A percentile compares a stretch with the other conserved stretches of the same genome.
These are phyloP conservation scores for Oxyria digyna DNA, from an alignment of 148 eudicot species.

Conservation along the genomic window DNA sequence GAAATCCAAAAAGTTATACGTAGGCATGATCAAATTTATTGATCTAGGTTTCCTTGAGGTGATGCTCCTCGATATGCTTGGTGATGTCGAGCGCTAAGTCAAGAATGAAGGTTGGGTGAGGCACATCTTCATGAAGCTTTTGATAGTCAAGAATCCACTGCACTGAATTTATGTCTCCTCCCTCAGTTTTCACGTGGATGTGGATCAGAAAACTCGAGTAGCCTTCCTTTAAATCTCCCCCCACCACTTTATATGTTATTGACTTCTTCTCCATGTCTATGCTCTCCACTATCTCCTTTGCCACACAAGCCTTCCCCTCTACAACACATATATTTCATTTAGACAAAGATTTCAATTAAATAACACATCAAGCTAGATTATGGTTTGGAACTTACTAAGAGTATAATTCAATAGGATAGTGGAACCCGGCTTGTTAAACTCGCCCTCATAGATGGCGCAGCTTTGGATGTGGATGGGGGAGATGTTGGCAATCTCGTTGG, in stretches of 20 bases:
- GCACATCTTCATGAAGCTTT: background rate
- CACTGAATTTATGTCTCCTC: background rate
- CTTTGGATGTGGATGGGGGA: constrained; percentile 11
- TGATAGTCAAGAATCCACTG: constrained; percentile 9
- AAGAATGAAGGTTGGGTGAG: background rate
- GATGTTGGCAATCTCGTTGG: constrained; percentile 7
- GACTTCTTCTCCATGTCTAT: constrained; percentile 8
- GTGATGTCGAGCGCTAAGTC: background rate
- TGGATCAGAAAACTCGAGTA: background rate
- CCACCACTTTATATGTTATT: constrained; percentile 4
- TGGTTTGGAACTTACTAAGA: constrained; percentile 8
- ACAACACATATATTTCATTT: background rate
- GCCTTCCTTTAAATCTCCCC: constrained; percentile 2
- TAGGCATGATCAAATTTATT: too few species aligned
- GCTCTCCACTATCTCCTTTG: constrained; percentile 8
- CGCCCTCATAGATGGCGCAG: constrained; percentile 19
- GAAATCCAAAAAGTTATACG: too few species aligned
- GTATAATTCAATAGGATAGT: constrained; percentile 15
- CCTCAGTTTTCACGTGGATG: background rate
- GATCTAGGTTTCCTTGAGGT: background rate
- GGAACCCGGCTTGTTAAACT: constrained; percentile 11
- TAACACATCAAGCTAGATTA: too few species aligned
- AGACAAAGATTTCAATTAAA: too few species aligned
- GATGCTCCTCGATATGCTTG: constrained; percentile 7
- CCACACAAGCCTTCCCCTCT: constrained; percentile 8